Evolutionary conservation across 306 rosid species (phyloP).

Genomic region (Gastrolobium villosum): DNA sequence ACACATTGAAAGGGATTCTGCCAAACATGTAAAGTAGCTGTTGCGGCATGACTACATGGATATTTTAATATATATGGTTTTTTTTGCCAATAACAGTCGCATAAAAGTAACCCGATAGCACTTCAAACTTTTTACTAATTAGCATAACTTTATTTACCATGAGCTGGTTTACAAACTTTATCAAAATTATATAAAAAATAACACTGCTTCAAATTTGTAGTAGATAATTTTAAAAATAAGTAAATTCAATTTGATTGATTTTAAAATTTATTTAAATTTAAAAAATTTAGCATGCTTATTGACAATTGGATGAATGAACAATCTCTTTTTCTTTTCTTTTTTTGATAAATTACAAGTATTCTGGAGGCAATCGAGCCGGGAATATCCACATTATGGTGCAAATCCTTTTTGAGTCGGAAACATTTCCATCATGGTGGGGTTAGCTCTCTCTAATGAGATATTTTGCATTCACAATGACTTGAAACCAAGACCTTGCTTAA

Average conservation of each 20-base stretch:
- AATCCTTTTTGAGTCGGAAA: too few relatives aligned
- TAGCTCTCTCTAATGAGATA: too few relatives aligned
- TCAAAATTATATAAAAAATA: background rate
- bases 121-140: background rate
- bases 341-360: too few relatives aligned
- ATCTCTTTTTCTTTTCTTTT: background rate
- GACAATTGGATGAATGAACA: background rate
- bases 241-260: background rate
- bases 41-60: too few relatives aligned
- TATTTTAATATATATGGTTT: too few relatives aligned
- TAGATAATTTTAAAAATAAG: background rate
- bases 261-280: background rate
- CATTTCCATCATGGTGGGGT: too few relatives aligned
- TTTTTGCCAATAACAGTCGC: background rate
- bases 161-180: background rate
- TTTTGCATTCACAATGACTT: too few relatives aligned
- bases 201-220: background rate
- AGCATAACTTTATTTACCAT: slow-evolving; percentile 2
- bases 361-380: too few relatives aligned
- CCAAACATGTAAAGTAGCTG: too few relatives aligned
- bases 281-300: background rate
- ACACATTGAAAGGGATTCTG: too few relatives aligned
- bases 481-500: too few relatives aligned
- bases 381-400: too few relatives aligned
- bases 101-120: slow-evolving; percentile 1